Conservation (phyloP, 192 early-diverging fungal genomes). For the Backusella liffmaniae region DNA sequence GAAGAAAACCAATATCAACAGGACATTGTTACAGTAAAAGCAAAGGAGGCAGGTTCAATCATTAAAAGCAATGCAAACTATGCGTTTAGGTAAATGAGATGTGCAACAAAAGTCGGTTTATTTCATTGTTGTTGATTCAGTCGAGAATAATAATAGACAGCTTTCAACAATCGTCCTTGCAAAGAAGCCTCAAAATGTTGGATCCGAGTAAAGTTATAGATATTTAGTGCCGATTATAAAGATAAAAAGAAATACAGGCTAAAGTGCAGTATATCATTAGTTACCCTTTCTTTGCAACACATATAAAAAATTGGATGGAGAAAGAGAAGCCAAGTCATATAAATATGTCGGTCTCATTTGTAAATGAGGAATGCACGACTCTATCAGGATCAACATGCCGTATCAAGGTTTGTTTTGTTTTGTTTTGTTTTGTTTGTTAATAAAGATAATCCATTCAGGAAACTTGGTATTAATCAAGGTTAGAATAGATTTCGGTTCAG, state of each 20-base stretch:
- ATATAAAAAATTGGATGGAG: constrained; percentile 14
- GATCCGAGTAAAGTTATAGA: background rate
- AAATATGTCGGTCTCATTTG: background rate
- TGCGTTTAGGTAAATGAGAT: constrained; percentile 10
- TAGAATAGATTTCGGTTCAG: constrained; percentile 2
- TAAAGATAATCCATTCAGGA: background rate
- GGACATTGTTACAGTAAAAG: background rate
- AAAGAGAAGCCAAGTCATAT: constrained; percentile 12
- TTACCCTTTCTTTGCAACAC: background rate
- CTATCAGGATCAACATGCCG: constrained; percentile 18
- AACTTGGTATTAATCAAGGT: background rate
- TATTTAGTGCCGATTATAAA: background rate
- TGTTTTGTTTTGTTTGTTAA: background rate
- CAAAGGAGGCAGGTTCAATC: constrained; percentile 12
- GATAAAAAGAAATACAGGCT: background rate
- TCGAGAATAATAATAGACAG: background rate
- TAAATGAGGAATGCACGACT: constrained; percentile 1
- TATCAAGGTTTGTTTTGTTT: constrained; percentile 6
- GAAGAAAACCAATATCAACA: background rate
- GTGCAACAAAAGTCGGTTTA: background rate
- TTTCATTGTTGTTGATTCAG: background rate
- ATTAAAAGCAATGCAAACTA: constrained; percentile 17
- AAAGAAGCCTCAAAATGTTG: background rate
- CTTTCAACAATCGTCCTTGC: constrained; percentile 15
- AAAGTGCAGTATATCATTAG: background rate